Evolutionary conservation across 2,329 filamentous ascomycete genomes (phyloP).

Genomic region (Penicillium sp.): DNA sequence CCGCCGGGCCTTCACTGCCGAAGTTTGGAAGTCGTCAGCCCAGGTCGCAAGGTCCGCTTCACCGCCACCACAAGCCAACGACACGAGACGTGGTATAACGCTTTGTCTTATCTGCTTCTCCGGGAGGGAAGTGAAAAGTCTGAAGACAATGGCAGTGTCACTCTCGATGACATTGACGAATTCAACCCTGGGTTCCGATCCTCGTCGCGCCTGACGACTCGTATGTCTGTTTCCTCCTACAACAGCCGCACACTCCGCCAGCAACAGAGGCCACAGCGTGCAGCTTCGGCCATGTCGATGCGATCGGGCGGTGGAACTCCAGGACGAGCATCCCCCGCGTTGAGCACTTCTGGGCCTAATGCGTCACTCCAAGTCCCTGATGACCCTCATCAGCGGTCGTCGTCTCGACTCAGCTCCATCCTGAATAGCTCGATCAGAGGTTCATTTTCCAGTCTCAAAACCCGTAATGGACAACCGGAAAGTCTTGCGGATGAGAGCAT

Average conservation of each 20-base stretch:
- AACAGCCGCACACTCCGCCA: conserved; percentile 66
- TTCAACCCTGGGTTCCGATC: conserved; percentile 67
- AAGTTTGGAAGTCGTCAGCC: conserved; percentile 84
- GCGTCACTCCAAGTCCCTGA: conserved; percentile 31
- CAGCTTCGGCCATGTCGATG: conserved; percentile 35
- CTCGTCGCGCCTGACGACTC: conserved; percentile 50
- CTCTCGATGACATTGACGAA: conserved; percentile 60
- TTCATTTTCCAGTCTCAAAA: conserved; percentile 46
- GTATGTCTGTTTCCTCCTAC: conserved; percentile 68
- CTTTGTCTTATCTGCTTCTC: conserved; percentile 83
- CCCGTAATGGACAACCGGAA: conserved; percentile 33
- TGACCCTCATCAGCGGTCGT: conserved; percentile 38
- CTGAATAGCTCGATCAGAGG: conserved; percentile 45
- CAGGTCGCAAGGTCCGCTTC: conserved; percentile 83
- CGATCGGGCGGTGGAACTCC: conserved; percentile 32
- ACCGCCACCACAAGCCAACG: conserved; percentile 89
- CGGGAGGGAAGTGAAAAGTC: conserved; percentile 57
- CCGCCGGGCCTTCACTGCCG: conserved; percentile 91
- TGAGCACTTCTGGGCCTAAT: conserved; percentile 28
- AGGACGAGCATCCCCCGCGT: conserved; percentile 31
- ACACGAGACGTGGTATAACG: conserved; percentile 98
- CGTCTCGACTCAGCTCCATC: conserved; percentile 44
- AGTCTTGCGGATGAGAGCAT: conserved; percentile 37
- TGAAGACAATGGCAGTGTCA: conserved; percentile 56
- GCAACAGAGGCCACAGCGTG: conserved; percentile 50